Percentiles rank a stretch among this genome's conserved stretches.
phyloP scores from a whole-genome alignment of 1,284 basidiomycete genomes.

The Cutaneotrichosporon sp. region DNA sequence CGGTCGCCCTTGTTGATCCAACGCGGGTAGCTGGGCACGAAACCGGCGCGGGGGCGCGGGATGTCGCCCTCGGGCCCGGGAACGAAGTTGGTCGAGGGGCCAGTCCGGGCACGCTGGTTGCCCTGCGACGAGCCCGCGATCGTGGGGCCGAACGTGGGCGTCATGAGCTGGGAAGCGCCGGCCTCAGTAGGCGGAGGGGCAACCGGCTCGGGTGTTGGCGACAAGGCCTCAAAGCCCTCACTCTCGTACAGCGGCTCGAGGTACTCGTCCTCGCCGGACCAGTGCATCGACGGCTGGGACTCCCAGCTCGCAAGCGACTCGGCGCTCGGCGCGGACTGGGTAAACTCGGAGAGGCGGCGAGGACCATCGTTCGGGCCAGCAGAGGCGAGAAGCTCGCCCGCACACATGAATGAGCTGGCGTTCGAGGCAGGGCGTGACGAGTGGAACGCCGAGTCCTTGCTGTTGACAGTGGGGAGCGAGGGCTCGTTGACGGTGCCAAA shows the following conservation, averaged over 20 bases:
- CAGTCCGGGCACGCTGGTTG: neutral
- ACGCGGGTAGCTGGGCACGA: constrained; percentile 51
- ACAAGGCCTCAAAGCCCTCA: neutral
- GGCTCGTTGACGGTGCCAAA: constrained; percentile 10
- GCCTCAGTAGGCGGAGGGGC: neutral
- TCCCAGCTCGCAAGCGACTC: constrained; percentile 45
- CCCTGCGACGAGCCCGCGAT: neutral
- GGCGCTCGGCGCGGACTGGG: neutral
- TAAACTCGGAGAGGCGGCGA: neutral
- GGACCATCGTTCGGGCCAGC: neutral
- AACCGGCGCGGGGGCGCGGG: constrained; percentile 44
- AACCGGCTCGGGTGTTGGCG: neutral
- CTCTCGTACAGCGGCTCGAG: constrained; percentile 18
- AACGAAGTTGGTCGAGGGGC: neutral
- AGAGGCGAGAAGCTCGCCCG: constrained; percentile 8
- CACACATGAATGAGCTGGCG: constrained; percentile 10
- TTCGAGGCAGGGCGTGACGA: neutral
- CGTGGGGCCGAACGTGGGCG: neutral
- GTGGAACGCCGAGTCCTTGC: neutral
- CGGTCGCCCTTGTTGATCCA: constrained; percentile 27
- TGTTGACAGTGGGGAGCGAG: neutral
- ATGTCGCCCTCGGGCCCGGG: neutral
- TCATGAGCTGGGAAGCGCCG: neutral
- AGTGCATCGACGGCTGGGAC: constrained; percentile 47
- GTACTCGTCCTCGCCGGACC: constrained; percentile 48